Evolutionary conservation across 2,329 filamentous ascomycete species (phyloP).

Genomic region (Venturia aucupariae): DNA sequence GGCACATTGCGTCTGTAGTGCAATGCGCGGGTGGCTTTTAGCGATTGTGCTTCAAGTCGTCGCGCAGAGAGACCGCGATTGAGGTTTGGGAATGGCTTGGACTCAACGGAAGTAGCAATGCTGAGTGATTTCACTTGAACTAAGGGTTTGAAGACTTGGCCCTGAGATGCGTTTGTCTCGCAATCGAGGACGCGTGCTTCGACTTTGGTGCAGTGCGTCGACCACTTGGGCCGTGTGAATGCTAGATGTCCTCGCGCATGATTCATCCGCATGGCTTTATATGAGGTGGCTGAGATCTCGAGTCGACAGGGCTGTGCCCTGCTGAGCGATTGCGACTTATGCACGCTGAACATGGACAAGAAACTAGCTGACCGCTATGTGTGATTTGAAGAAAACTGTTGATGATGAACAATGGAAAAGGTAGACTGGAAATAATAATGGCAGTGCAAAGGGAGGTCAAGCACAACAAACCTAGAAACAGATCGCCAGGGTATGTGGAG

Average conservation of each 20-base stretch:
- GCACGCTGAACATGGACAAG: neutral
- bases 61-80: neutral
- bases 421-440: neutral
- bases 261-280: neutral
- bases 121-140: neutral
- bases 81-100: neutral
- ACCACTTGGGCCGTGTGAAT: neutral
- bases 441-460: neutral
- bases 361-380: neutral
- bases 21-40: neutral
- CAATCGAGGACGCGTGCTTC: neutral
- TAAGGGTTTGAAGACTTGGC: neutral
- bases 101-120: neutral
- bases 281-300: neutral
- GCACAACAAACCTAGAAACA: neutral
- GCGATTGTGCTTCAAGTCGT: neutral
- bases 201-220: neutral
- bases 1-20: slow-evolving; percentile 31
- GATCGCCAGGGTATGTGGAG: neutral
- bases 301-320: neutral
- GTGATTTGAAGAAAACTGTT: neutral
- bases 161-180: neutral
- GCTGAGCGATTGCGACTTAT: neutral
- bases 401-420: neutral
- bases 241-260: neutral